Evolutionary conservation across 1,284 basidiomycete genomes (phyloP), one percentile per base, ranked within the genome.

Genomic region (Austroboletus novae-zelandiae): DNA sequence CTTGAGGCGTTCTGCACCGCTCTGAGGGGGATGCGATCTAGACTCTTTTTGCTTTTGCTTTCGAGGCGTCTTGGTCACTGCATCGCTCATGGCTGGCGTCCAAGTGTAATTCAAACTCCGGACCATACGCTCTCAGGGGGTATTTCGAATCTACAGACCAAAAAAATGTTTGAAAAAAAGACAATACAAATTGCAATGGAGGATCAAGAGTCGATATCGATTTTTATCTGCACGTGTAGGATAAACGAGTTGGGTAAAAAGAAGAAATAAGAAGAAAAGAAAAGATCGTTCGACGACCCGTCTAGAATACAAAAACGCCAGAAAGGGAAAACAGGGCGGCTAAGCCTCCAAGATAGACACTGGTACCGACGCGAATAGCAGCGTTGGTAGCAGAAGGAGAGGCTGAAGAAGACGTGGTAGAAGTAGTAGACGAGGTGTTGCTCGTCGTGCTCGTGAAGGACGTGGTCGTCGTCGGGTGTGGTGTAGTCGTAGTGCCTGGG

Each of bases 1-100:
- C 77, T 98, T 98, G 64, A 94, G 78, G 11, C 90, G 82, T 55
- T 87, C 84, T 3, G 59, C 45, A 31, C 52, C 64, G 36, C 36
- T 56, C 0, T 36, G 49, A 0, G 40, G 17, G 2, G 45, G 50
- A 1, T 57, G 51, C 0, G 46, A 43, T 30, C 30, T 62, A 15
- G 25, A 2, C 15, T 69, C 64, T 36, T 45, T 62, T 31, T 48
- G 57, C 50, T 45, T 58, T 46, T 55, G 54, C 44, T 56, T 60
- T 51, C 55, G 54, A 27, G 35, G 23, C 14, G 13, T 51, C 48
- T 49, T 65, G 17, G 36, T 23, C 20, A 23, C 20, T 23, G 20
- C 13, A 27, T 67, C 65, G 20, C 64, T 59, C 60, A 62, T 61
- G 23, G 8, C 18, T 40, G 25, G 18, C 27, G 27, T 56, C 49